phyloP scores from a whole-genome alignment of 345 rosid genomes.

The Citrus medica region DNA sequence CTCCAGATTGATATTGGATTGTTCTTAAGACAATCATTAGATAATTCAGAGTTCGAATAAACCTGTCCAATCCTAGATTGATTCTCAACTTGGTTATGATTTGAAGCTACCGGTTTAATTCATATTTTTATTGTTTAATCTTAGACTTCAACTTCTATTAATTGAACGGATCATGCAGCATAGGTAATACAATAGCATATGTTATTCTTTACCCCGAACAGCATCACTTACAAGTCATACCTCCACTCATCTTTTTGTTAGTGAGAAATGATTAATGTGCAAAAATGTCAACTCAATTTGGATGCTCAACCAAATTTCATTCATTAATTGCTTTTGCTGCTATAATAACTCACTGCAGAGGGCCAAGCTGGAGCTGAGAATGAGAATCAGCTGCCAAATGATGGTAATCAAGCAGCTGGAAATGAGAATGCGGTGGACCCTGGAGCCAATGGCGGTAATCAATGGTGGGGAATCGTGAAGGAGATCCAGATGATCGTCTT shows the following conservation, averaged over 20 bases:
- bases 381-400: constrained; percentile 46
- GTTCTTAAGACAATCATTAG: not conserved
- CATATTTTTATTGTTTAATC: not conserved
- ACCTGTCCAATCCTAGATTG: not conserved
- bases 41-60: not conserved
- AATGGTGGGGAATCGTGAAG: constrained; percentile 94
- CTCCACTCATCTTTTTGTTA: not conserved
- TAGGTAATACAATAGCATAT: not conserved
- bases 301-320: not conserved
- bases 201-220: not conserved
- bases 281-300: not conserved
- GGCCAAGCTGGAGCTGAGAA: constrained; percentile 65
- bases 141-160: not conserved
- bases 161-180: not conserved
- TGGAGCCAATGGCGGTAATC: constrained; percentile 52
- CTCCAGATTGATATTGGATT: not conserved
- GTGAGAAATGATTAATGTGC: not conserved
- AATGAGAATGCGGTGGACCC: constrained; percentile 49
- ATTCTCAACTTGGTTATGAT: not conserved
- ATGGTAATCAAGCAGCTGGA: constrained; percentile 51
- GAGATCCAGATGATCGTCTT: constrained; percentile 97
- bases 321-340: not conserved
- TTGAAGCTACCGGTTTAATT: not conserved
- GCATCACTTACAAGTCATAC: not conserved
- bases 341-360: constrained; percentile 33